A percentile compares a stretch with the other conserved stretches of the same genome.
These are phyloP conservation scores for Amanita pallidorosea DNA, from an alignment of 768 basidiomycete species.

Conservation along the genomic window DNA sequence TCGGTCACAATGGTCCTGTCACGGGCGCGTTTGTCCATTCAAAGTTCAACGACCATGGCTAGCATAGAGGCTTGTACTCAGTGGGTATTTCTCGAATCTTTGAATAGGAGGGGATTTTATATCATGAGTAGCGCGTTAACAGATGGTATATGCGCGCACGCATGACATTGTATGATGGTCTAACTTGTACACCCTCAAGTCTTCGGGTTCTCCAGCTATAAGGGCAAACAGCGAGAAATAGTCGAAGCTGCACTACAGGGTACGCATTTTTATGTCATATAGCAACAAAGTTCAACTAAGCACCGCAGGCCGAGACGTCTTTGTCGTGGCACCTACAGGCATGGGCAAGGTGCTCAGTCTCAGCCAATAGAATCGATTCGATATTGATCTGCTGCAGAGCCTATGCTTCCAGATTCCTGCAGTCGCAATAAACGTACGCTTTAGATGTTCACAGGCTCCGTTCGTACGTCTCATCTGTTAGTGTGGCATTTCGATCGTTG, in stretches of 20 bases:
- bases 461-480: slow-evolving; percentile 13
- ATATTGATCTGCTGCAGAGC: slow-evolving; percentile 33
- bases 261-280: slow-evolving; percentile 12
- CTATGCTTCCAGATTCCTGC: slow-evolving; percentile 84
- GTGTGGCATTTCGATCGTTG: slow-evolving; percentile 63
- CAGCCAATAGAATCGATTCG: background rate
- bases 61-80: slow-evolving; percentile 1
- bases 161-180: background rate
- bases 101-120: background rate
- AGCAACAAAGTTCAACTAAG: background rate
- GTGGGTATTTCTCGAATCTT: background rate
- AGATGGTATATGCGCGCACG: background rate
- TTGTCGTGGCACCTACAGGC: slow-evolving; percentile 78
- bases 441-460: background rate
- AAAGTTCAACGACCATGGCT: background rate
- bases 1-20: slow-evolving; percentile 11
- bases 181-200: slow-evolving; percentile 23
- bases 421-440: slow-evolving; percentile 42
- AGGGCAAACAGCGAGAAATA: slow-evolving; percentile 71
- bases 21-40: background rate
- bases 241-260: slow-evolving; percentile 61
- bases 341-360: slow-evolving; percentile 64
- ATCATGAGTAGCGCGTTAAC: background rate
- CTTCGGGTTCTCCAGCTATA: slow-evolving; percentile 60
- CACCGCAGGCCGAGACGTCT: slow-evolving; percentile 51